Base-by-base conservation (phyloP, 192 early-diverging fungal species). In the Spizellomyces sp. region DNA sequence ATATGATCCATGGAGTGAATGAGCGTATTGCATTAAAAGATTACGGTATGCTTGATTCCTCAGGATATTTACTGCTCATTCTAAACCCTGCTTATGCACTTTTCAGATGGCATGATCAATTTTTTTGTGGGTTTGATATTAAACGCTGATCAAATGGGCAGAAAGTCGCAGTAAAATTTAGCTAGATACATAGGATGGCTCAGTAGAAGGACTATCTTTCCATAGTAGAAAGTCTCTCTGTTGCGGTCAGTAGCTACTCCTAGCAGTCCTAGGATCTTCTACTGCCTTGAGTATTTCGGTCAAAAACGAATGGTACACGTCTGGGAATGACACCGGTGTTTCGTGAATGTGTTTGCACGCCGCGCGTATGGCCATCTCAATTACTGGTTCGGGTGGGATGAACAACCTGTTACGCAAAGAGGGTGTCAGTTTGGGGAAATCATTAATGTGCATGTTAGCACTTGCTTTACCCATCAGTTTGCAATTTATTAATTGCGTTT, bases 21-120 rank as follows among this genome's bases (percentile, higher is more conserved):
- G 74, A 76, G 58, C 52, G 68, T 14, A 70, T 76, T 48, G 47
- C 48, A n/a, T 19, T 59, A 12, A 50, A 64, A 27, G 68, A 76
- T 66, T 69, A 21, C 45, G 44, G 58, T 69, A 69, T 19, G 66
- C 52, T 54, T 56, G 14, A 27, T 47, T 10, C 21, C 2, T 36
- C 59, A 10, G 59, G 10, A 17, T 27, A 22, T 1, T 4, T 1
- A 61, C 1, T 61, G 59, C 22, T 61, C 17, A 61, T 64, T 10
- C 15, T 45, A 14, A 15, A 64, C 41, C 36, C 59, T 12, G 0
- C 36, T 27, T 12, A 36, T 36, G 27, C 27, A n/a, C 14, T 1
- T 64, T 3, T 27, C 45, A 48, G 45, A 70, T 36, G 59, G 60
- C 5, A 72, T 72, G 70, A 64, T 72, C 10, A 42, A 45, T 7